phyloP scores from a whole-genome alignment of 1,284 basidiomycete genomes.

The Pseudozyma hubeiensis region DNA sequence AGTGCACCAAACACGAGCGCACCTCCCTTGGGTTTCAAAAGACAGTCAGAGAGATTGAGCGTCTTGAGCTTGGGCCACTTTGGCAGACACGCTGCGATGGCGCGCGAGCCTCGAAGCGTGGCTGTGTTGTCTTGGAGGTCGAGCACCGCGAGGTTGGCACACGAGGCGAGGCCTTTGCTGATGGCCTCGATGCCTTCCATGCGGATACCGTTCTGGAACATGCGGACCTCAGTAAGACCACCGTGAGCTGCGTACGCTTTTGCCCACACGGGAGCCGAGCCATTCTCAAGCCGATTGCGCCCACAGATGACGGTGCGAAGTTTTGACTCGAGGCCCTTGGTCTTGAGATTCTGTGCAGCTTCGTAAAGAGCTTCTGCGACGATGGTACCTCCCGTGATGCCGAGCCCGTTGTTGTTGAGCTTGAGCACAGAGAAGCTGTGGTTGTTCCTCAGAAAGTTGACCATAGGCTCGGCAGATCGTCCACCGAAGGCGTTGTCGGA shows the following conservation, averaged over 20 bases:
- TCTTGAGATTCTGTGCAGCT: slow-evolving; percentile 79
- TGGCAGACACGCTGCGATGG: slow-evolving; percentile 79
- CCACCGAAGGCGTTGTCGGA: slow-evolving; percentile 98
- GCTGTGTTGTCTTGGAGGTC: slow-evolving; percentile 98
- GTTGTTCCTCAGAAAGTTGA: slow-evolving; percentile 76
- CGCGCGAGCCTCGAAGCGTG: slow-evolving; percentile 78
- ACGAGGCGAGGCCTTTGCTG: slow-evolving; percentile 79
- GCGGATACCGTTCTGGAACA: slow-evolving; percentile 97
- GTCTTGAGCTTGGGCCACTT: slow-evolving; percentile 79
- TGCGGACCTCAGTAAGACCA: slow-evolving; percentile 81
- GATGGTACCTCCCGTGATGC: slow-evolving; percentile 86
- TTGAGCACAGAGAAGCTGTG: slow-evolving; percentile 82
- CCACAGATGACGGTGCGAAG: slow-evolving; percentile 89
- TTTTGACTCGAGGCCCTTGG: slow-evolving; percentile 77
- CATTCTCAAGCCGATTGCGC: slow-evolving; percentile 92
- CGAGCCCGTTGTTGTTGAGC: slow-evolving; percentile 97
- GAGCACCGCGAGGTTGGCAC: slow-evolving; percentile 78
- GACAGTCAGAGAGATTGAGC: slow-evolving; percentile 92
- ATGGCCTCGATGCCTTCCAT: slow-evolving; percentile 91
- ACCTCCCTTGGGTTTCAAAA: slow-evolving; percentile 76
- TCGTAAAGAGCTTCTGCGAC: slow-evolving; percentile 85
- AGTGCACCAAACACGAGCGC: slow-evolving; percentile 57
- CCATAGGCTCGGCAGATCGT: slow-evolving; percentile 92
- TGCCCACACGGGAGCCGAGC: slow-evolving; percentile 85
- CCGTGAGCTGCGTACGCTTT: slow-evolving; percentile 87